Base-by-base conservation (phyloP, 1,139 yeast genomes). In the Pichia sp. region DNA sequence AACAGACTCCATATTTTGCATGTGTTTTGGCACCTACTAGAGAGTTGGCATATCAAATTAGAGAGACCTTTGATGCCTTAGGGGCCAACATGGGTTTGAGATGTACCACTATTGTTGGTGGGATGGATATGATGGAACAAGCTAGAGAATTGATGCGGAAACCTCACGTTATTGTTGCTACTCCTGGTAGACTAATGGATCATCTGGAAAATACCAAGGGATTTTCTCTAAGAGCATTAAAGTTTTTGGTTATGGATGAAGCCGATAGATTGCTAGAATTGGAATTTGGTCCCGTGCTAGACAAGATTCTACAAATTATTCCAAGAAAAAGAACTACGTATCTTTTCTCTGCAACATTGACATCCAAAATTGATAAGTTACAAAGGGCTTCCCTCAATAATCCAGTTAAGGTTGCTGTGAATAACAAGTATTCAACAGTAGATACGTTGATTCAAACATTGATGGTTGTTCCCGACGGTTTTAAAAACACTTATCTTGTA, bases 51-150 rank as follows among this genome's bases (percentile, higher is more conserved):
- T 88, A 84, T 60, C 99, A 91, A 61, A 91, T 93, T 52, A 82
- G 89, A 52, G 95, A 88, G 54, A 91, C 96, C 12, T 93, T 91
- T 59, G 96, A 88, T 59, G 96, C 97, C 0, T 65, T 91, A 39
- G 99, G 99, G 0, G 66, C 85, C 1, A 67, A 79, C 15, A 89
- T 91, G 94, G 98, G 98, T 1, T 72, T 89, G 32, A 70, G 95
- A 54, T 72, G 91, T 25, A 81, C 79, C 3, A 89, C 95, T 48
- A 75, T 91, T 49, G 96, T 91, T 32, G 98, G 98, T 52, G 99
- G 99, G 50, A 91, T 91, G 93, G 95, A 86, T 57, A 84, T 85
- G 85, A 86, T 91, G 93, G 95, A 88, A 55, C 99, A 91, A 63
- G 93, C 96, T 1, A 72, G 95, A 49, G 96, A 93, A 51, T 70